Evolutionary conservation across 1,139 yeast genomes (phyloP).

Genomic region (Yamadazyma aaseri): DNA sequence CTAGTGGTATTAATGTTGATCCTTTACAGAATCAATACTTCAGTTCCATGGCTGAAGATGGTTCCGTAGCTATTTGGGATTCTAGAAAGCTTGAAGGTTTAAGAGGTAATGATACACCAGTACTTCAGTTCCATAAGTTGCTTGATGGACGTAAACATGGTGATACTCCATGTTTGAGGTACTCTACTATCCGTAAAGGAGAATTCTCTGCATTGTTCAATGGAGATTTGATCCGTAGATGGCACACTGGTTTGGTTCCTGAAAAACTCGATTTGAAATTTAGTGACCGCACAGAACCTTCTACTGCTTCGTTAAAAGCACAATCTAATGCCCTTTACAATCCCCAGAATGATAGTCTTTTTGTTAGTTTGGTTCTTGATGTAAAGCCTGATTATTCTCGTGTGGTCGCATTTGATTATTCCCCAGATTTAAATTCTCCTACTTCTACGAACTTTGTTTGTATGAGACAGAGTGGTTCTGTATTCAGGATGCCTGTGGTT

Average conservation of each 20-base stretch:
- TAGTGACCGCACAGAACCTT: neutral
- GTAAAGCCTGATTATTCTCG: conserved; percentile 75
- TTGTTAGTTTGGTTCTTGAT: conserved; percentile 76
- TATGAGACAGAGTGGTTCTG: conserved; percentile 86
- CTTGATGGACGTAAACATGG: conserved; percentile 64
- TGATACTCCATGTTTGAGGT: conserved; percentile 61
- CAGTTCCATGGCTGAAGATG: conserved; percentile 79
- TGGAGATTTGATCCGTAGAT: conserved; percentile 75
- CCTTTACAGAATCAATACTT: conserved; percentile 64
- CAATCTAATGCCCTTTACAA: conserved; percentile 38
- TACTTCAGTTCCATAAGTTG: conserved; percentile 64
- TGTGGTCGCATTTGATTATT: conserved; percentile 82
- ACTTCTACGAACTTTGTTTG: conserved; percentile 67
- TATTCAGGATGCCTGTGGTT: conserved; percentile 72
- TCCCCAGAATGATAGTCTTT: conserved; percentile 52
- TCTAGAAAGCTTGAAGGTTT: conserved; percentile 55
- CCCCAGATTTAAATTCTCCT: conserved; percentile 49
- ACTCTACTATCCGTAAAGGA: conserved; percentile 64
- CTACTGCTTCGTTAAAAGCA: conserved; percentile 26
- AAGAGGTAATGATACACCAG: conserved; percentile 49
- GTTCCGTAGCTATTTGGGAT: conserved; percentile 86
- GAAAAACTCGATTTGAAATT: neutral
- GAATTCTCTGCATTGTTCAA: conserved; percentile 81
- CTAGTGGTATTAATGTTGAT: conserved; percentile 67
- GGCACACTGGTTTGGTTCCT: conserved; percentile 69